Conservation (phyloP, 805 yeast genomes). For the Zygosaccharomyces kombuchaensis region DNA sequence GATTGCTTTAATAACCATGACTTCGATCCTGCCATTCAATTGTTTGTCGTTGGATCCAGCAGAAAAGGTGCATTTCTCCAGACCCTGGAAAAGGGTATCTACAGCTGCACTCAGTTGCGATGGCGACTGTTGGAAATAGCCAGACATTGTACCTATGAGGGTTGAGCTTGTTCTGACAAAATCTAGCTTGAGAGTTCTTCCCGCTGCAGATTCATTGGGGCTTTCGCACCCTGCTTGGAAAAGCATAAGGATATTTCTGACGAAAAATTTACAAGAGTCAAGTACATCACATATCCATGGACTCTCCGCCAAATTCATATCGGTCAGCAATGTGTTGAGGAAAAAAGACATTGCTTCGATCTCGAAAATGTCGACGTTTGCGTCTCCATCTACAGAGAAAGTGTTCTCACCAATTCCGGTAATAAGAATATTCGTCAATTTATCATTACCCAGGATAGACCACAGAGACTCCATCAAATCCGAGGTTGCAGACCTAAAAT, state of each 20-base stretch:
- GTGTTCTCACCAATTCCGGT: slow-evolving; percentile 25
- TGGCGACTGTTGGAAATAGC: slow-evolving; percentile 25
- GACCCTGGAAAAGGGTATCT: slow-evolving; percentile 28
- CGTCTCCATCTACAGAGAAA: slow-evolving; percentile 4
- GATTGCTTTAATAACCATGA: slow-evolving; percentile 27
- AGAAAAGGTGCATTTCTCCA: slow-evolving; percentile 23
- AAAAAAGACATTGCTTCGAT: slow-evolving; percentile 33
- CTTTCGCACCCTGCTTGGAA: slow-evolving; percentile 27
- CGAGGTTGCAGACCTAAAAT: slow-evolving; percentile 67
- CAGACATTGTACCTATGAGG: slow-evolving; percentile 29
- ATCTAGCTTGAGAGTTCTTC: slow-evolving; percentile 23
- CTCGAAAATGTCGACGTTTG: slow-evolving; percentile 23
- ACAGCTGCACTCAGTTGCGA: slow-evolving; percentile 23
- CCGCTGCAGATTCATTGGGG: slow-evolving; percentile 13
- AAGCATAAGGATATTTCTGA: slow-evolving; percentile 23
- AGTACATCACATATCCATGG: slow-evolving; percentile 30
- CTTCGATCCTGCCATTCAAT: slow-evolving; percentile 28
- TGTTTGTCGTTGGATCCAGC: slow-evolving; percentile 9
- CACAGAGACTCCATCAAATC: slow-evolving; percentile 73
- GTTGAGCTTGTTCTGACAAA: slow-evolving; percentile 30
- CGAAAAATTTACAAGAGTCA: slow-evolving; percentile 21
- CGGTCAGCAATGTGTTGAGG: slow-evolving; percentile 25
- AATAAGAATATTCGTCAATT: slow-evolving; percentile 31
- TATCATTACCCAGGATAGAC: slow-evolving; percentile 52
- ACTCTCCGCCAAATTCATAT: slow-evolving; percentile 28